Evolutionary conservation across 2,329 filamentous ascomycete genomes (phyloP), one percentile per base, ranked within the genome.

Genomic region (Talaromyces sp.): DNA sequence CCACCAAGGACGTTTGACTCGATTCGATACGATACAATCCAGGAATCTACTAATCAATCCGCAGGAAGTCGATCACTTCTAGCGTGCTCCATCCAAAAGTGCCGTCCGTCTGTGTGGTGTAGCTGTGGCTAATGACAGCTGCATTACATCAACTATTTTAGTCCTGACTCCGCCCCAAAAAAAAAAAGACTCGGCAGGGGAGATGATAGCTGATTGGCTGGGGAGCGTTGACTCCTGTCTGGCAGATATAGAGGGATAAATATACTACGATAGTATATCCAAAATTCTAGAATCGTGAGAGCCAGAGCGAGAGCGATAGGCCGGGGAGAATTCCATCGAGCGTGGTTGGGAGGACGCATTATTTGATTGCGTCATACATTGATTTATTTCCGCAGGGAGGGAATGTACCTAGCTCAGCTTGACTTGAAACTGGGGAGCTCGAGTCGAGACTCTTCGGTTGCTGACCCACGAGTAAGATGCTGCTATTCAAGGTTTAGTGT

Each of bases 311-410:
- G 5, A 25, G 23, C 1, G 42, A 42, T 2, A 42, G n/a, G n/a
- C 16, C 5, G 42, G 21, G 21, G 46, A 48, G 21, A 3, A 31
- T 14, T 28, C 28, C 28, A 6, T 28, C 28, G 40, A 12, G 21
- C 40, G n/a, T 25, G n/a, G 33, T 4, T n/a, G n/a, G n/a, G n/a
- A n/a, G n/a, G n/a, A n/a, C n/a, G n/a, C n/a, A n/a, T n/a, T n/a
- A n/a, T n/a, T n/a, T 7, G 50, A 21, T 54, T 35, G 50, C 50
- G 50, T 54, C 50, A 54, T 54, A 54, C 50, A 54, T 54, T 54
- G 31, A 54, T 23, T 21, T 18, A 16, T 5, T 12, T n/a, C n/a
- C 21, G 16, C 6, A 5, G 16, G 25, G 1, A 7, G 23, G 44
- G 44, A 28, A 28, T 28, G 44, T 25, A 42, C 16, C n/a, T 21